These are phyloP conservation scores for Nitzschia sp. DNA, from an alignment of 108 stramenopile species.

Conservation along the genomic window DNA sequence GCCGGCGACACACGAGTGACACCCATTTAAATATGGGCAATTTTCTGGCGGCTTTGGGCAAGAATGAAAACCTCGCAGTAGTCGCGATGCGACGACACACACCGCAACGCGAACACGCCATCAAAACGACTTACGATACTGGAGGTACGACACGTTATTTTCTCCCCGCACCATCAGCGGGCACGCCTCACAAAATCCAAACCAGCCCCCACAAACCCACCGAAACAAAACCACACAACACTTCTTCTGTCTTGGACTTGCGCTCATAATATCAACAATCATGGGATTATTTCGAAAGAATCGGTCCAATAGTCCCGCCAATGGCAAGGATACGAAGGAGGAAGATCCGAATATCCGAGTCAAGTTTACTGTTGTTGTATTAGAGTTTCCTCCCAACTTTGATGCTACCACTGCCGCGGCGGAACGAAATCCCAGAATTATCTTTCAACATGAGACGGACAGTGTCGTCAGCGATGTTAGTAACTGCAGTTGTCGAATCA, in stretches of 20 bases:
- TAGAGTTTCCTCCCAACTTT: conserved; percentile 1
- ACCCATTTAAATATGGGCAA: no score
- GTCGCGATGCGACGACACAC: no score
- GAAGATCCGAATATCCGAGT: neutral
- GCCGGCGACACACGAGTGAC: no score
- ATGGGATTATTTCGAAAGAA: conserved; percentile 7
- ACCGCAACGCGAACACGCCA: no score
- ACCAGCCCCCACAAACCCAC: neutral
- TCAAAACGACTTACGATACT: no score
- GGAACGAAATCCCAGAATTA: neutral
- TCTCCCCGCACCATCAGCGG: no score
- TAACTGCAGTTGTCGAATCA: neutral
- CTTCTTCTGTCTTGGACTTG: no score
- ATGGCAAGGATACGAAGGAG: neutral
- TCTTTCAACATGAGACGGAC: conserved; percentile 3
- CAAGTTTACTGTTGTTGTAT: neutral
- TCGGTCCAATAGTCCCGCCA: neutral
- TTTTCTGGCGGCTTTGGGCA: no score
- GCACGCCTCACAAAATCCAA: neutral
- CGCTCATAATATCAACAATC: no score
- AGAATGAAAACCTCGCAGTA: no score
- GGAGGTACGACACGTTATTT: no score
- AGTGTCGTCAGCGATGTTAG: neutral
- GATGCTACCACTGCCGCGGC: neutral
- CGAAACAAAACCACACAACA: neutral